phyloP scores from a whole-genome alignment of 352 stramenopile genomes.

The Thalassiosira livingstoniorum region DNA sequence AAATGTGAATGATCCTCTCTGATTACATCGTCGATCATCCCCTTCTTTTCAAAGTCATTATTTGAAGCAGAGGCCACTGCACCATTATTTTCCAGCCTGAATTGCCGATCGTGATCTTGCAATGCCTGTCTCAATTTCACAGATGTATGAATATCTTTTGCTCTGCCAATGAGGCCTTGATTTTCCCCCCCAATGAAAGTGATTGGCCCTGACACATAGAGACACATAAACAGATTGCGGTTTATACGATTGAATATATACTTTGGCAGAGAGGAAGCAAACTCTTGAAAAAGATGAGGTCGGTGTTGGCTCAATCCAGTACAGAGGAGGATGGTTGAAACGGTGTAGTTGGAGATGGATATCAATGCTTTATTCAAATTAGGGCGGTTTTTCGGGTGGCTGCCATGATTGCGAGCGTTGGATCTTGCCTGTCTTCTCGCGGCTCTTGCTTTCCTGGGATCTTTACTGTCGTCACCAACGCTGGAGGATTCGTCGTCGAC shows the following conservation, averaged over 20 bases:
- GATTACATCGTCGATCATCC: conserved; percentile 8
- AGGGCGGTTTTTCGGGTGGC: neutral
- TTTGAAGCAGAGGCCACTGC: neutral
- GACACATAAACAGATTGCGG: conserved; percentile 15
- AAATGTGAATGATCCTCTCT: conserved; percentile 9
- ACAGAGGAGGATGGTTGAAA: conserved; percentile 36
- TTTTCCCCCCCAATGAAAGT: conserved; percentile 50
- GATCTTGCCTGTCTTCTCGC: neutral
- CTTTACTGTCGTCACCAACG: neutral
- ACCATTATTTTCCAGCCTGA: conserved; percentile 4
- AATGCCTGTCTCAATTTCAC: conserved; percentile 21
- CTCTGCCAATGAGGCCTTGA: conserved; percentile 41
- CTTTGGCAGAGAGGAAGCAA: neutral
- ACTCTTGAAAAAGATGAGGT: neutral
- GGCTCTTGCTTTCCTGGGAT: neutral
- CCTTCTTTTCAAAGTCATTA: neutral
- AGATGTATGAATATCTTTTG: conserved; percentile 41
- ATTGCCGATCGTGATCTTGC: neutral
- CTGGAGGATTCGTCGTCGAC: neutral
- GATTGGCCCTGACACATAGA: conserved; percentile 36
- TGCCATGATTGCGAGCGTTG: neutral
- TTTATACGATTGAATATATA: neutral
- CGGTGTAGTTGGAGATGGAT: conserved; percentile 23
- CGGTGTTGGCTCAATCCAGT: too few relatives aligned
- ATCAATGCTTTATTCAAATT: conserved; percentile 3